Percentiles rank a stretch among this genome's conserved stretches.
phyloP scores from a whole-genome alignment of 202 grass and related monocot genomes.

The Musa balbisiana region DNA sequence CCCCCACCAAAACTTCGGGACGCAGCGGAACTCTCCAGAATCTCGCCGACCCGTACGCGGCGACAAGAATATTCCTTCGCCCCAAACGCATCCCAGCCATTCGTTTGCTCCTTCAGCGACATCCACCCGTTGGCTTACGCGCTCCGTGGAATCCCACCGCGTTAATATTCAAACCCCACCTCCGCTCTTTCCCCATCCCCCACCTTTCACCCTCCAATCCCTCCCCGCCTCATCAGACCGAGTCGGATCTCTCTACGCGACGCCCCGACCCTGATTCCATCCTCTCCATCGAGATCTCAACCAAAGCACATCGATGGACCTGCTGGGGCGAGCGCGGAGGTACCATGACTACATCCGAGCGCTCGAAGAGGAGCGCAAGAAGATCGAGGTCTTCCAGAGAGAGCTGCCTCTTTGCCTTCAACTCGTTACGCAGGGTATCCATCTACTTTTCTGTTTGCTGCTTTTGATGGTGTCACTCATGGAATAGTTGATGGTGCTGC shows the following conservation, averaged over 20 bases:
- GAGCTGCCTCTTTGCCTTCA: constrained; percentile 81
- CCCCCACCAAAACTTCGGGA: not conserved
- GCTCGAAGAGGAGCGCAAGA: constrained; percentile 68
- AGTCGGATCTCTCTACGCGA: constrained; percentile 67
- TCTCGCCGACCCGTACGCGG: no score
- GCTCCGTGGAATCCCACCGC: no score
- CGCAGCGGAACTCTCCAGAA: no score
- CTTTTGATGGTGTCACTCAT: not conserved
- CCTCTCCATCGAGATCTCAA: no score
- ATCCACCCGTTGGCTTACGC: no score
- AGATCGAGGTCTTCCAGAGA: constrained; percentile 73
- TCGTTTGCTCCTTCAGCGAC: no score
- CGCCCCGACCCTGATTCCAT: constrained; percentile 65
- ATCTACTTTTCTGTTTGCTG: not conserved
- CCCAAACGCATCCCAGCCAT: no score
- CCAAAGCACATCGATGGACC: constrained; percentile 21
- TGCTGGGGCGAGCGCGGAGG: constrained; percentile 8
- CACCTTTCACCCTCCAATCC: not conserved
- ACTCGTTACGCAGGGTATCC: constrained; percentile 66
- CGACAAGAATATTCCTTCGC: no score
- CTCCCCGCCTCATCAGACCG: constrained; percentile 17
- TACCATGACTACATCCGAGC: constrained; percentile 47
- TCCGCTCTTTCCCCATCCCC: not conserved
- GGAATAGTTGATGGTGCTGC: constrained; percentile 1
- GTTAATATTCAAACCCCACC: no score